These are phyloP conservation scores for Cystoderma amianthinum DNA, from an alignment of 768 basidiomycete genomes.

Conservation along the genomic window DNA sequence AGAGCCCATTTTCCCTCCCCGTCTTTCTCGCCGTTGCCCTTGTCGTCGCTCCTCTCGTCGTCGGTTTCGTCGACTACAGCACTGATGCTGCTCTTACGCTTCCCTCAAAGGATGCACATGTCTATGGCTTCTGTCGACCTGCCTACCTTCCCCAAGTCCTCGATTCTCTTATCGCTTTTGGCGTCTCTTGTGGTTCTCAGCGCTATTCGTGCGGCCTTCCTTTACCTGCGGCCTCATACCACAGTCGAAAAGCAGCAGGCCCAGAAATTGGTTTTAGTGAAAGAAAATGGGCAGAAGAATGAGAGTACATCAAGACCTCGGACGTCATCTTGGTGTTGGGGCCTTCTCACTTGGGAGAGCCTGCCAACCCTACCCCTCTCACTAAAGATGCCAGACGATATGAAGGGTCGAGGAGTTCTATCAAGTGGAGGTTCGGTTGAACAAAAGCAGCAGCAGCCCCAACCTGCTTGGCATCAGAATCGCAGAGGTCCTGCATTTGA, in stretches of 20 bases:
- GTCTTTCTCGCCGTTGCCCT: constrained; percentile 8
- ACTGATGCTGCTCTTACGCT: background rate
- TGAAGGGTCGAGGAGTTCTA: constrained; percentile 12
- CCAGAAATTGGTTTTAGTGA: background rate
- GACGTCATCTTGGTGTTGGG: constrained; percentile 15
- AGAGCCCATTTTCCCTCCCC: constrained; percentile 8
- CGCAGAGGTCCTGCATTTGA: constrained; percentile 18
- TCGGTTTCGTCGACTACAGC: background rate
- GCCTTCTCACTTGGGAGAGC: constrained; percentile 15
- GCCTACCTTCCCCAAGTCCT: constrained; percentile 12
- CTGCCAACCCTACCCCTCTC: constrained; percentile 19
- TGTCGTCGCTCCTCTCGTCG: constrained; percentile 5
- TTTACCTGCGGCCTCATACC: constrained; percentile 8
- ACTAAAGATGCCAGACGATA: constrained; percentile 9
- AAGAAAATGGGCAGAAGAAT: constrained; percentile 10
- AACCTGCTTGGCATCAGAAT: constrained; percentile 6
- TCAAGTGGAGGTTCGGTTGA: constrained; percentile 10
- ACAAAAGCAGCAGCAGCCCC: constrained; percentile 11
- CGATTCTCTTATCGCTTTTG: constrained; percentile 18
- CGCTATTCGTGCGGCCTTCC: constrained; percentile 12
- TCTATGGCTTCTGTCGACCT: background rate
- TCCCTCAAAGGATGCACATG: background rate
- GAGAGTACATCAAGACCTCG: constrained; percentile 2
- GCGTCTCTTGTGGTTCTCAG: constrained; percentile 18
- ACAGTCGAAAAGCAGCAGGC: constrained; percentile 5